Conservation (phyloP, 2,329 filamentous ascomycete genomes). For the Diaporthe australafricana region DNA sequence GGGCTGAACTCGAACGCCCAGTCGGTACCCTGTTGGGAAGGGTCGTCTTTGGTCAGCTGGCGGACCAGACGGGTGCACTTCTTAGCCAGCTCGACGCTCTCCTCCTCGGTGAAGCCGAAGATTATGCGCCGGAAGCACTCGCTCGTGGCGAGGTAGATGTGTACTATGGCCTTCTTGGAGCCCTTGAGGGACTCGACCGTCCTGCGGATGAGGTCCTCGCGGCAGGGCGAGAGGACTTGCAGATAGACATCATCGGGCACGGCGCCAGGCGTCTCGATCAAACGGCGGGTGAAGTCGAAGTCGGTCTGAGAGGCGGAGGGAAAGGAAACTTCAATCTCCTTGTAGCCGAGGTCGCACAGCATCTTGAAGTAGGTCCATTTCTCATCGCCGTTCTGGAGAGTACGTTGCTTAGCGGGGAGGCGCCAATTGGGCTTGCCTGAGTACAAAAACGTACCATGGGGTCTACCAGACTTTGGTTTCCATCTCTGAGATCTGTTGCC, state of each 20-base stretch:
- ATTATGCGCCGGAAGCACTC: slow-evolving; percentile 94
- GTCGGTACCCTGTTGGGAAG: slow-evolving; percentile 65
- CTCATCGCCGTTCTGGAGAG: slow-evolving; percentile 83
- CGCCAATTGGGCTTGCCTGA: background rate
- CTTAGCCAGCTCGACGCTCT: slow-evolving; percentile 85
- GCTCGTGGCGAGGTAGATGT: slow-evolving; percentile 96
- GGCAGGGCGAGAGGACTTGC: slow-evolving; percentile 92
- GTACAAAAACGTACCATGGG: slow-evolving; percentile 78
- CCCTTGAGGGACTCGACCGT: slow-evolving; percentile 91
- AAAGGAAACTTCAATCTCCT: slow-evolving; percentile 97
- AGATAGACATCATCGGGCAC: slow-evolving; percentile 91
- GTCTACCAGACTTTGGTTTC: slow-evolving; percentile 92
- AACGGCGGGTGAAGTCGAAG: slow-evolving; percentile 90
- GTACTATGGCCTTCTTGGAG: slow-evolving; percentile 92
- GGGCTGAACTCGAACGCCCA: slow-evolving; percentile 89
- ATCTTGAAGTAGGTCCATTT: slow-evolving; percentile 97
- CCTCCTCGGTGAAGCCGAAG: slow-evolving; percentile 86
- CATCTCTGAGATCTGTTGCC: slow-evolving; percentile 88
- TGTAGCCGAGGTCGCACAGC: slow-evolving; percentile 92
- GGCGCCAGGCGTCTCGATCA: slow-evolving; percentile 86
- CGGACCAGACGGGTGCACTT: slow-evolving; percentile 88
- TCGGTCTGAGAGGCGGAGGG: slow-evolving; percentile 95
- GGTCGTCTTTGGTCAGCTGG: slow-evolving; percentile 87
- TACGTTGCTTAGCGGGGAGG: background rate
- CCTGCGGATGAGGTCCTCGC: slow-evolving; percentile 87